These are phyloP conservation scores for Diplodia scrobiculata DNA, from an alignment of 2,329 filamentous ascomycete genomes.

Conservation along the genomic window DNA sequence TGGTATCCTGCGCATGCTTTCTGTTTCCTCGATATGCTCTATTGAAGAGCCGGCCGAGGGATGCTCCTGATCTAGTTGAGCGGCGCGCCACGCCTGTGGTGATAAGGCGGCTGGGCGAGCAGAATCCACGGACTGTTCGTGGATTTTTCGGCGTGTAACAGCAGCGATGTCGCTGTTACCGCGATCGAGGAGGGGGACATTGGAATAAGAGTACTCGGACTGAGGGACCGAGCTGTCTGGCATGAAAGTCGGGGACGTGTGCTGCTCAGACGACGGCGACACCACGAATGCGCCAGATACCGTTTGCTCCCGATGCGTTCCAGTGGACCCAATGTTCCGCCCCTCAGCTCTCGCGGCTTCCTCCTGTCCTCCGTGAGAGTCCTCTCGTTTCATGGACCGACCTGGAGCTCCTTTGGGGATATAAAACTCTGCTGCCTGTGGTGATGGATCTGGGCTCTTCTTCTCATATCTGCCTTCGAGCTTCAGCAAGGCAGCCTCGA, in stretches of 20 bases:
- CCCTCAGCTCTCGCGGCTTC: neutral
- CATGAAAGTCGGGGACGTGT: slow-evolving; percentile 32
- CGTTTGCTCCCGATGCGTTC: neutral
- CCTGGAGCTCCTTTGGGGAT: slow-evolving; percentile 16
- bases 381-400: slow-evolving; percentile 19
- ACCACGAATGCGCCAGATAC: neutral
- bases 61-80: slow-evolving; percentile 30
- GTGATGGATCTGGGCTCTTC: slow-evolving; percentile 33
- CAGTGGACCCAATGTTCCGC: neutral
- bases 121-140: slow-evolving; percentile 17
- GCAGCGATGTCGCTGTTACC: slow-evolving; percentile 47
- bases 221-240: slow-evolving; percentile 50
- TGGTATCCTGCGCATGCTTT: slow-evolving; percentile 54
- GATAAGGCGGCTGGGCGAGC: slow-evolving; percentile 38
- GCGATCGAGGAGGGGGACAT: slow-evolving; percentile 73
- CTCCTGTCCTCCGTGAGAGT: slow-evolving; percentile 14
- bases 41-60: slow-evolving; percentile 53
- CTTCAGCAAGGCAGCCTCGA: slow-evolving; percentile 90
- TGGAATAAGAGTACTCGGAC: slow-evolving; percentile 74
- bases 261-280: slow-evolving; percentile 16
- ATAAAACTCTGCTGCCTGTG: slow-evolving; percentile 8
- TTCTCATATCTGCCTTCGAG: slow-evolving; percentile 82
- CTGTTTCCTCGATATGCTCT: slow-evolving; percentile 55
- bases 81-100: slow-evolving; percentile 31
- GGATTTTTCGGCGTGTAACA: neutral